phyloP scores from a whole-genome alignment of 208 protist species.

The Balamuthia mandrillaris region DNA sequence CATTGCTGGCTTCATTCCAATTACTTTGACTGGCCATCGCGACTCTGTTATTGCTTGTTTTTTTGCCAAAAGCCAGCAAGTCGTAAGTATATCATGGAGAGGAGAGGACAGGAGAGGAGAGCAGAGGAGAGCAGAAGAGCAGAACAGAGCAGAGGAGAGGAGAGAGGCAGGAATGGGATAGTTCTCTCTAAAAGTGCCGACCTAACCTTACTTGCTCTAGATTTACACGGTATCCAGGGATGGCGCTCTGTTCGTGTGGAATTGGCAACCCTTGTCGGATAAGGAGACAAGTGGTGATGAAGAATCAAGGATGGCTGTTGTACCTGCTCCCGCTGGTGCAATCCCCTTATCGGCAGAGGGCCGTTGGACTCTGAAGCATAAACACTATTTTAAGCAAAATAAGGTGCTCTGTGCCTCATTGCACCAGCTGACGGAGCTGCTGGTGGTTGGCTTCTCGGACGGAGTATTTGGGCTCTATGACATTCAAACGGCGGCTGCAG shows the following conservation, averaged over 20 bases:
- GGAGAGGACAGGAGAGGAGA: too few relatives aligned
- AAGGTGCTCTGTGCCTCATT: conserved; percentile 48
- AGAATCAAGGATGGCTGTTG: too few relatives aligned
- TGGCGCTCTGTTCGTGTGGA: conserved; percentile 63
- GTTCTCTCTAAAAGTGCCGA: background rate
- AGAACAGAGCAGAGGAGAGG: too few relatives aligned
- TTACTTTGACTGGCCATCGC: conserved; percentile 65
- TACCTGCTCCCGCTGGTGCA: too few relatives aligned
- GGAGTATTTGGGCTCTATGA: conserved; percentile 77
- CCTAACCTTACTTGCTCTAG: background rate
- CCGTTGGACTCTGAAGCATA: background rate
- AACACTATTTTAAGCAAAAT: conserved; percentile 57
- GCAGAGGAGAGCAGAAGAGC: too few relatives aligned
- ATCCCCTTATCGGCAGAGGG: too few relatives aligned
- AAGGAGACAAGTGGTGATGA: too few relatives aligned
- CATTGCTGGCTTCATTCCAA: conserved; percentile 44
- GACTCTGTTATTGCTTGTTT: conserved; percentile 54
- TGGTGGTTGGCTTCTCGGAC: conserved; percentile 70
- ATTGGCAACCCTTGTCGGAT: background rate
- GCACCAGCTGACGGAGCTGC: conserved; percentile 38
- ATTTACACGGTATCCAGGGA: conserved; percentile 68
- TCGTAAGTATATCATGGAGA: background rate
- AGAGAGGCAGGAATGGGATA: too few relatives aligned
- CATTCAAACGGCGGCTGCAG: conserved; percentile 43
- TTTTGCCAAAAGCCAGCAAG: conserved; percentile 47